These are phyloP conservation scores for Coemansia asiatica DNA, from an alignment of 192 early-diverging fungal species.

Conservation along the genomic window DNA sequence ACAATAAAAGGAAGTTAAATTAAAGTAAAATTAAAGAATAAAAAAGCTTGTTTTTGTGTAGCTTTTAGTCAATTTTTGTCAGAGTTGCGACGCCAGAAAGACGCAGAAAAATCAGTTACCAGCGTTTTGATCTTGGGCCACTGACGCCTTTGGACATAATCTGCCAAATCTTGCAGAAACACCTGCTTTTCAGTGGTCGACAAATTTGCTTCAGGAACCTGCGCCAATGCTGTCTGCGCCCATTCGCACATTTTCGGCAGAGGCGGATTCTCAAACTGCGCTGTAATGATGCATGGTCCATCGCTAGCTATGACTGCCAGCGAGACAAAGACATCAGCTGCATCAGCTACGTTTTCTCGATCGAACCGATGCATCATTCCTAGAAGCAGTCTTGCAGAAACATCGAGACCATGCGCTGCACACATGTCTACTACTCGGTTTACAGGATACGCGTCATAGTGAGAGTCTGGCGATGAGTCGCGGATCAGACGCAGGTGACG, in stretches of 20 bases:
- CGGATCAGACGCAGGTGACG: conserved; percentile 44
- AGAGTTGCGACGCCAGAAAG: conserved; percentile 43
- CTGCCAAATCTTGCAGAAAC: conserved; percentile 30
- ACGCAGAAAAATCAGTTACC: conserved; percentile 31
- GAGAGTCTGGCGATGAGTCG: conserved; percentile 11
- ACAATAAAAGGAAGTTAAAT: not conserved
- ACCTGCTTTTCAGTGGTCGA: conserved; percentile 28
- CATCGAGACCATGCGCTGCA: conserved; percentile 33
- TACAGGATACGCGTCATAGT: conserved; percentile 32
- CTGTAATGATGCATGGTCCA: conserved; percentile 21
- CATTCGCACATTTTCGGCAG: conserved; percentile 38
- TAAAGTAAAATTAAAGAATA: conserved; percentile 1
- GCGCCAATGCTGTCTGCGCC: conserved; percentile 37
- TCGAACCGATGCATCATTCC: conserved; percentile 40
- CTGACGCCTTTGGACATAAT: conserved; percentile 22
- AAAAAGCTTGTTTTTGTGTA: not conserved
- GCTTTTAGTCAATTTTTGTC: not conserved
- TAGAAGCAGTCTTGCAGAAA: conserved; percentile 29
- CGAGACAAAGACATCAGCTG: conserved; percentile 33
- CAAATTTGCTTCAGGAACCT: conserved; percentile 39
- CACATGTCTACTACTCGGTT: conserved; percentile 39
- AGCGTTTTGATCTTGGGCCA: conserved; percentile 38
- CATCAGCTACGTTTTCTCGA: conserved; percentile 34
- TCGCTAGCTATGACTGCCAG: conserved; percentile 39
- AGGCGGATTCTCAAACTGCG: conserved; percentile 29